These are phyloP conservation scores for Nepenthes gracilis DNA, from an alignment of 148 eudicot species.

Conservation along the genomic window DNA sequence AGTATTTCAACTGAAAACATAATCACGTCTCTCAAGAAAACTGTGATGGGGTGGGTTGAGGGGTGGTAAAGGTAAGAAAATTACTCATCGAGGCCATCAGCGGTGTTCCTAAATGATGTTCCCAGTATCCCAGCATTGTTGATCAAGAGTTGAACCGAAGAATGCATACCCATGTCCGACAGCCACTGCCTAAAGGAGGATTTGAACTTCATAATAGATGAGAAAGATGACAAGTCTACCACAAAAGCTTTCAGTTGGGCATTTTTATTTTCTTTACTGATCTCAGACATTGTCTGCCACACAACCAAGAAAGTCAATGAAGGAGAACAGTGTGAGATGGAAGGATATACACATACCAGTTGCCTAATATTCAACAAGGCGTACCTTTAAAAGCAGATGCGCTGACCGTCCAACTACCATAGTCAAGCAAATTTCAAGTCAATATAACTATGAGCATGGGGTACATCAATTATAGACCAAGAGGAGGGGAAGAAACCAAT, in stretches of 20 bases:
- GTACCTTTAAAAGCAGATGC: conserved; percentile 48
- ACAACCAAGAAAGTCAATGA: conserved; percentile 1
- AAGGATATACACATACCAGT: not conserved
- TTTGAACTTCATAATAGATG: conserved; percentile 64
- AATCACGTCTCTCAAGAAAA: too few species aligned
- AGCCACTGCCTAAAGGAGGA: conserved; percentile 62
- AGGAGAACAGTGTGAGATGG: conserved; percentile 2
- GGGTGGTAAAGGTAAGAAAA: conserved; percentile 5
- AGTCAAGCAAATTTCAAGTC: not conserved
- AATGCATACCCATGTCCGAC: conserved; percentile 51
- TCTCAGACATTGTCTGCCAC: conserved; percentile 48
- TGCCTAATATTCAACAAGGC: conserved; percentile 4
- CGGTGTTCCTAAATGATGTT: conserved; percentile 50
- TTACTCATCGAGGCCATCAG: conserved; percentile 75
- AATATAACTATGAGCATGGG: not conserved
- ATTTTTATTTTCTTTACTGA: conserved; percentile 28
- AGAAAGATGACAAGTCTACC: conserved; percentile 65
- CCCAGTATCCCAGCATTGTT: conserved; percentile 94
- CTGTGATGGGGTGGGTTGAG: not conserved
- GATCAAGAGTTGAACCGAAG: conserved; percentile 76
- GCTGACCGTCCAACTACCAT: conserved; percentile 78
- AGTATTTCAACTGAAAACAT: too few species aligned
- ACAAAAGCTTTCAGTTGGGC: conserved; percentile 65
- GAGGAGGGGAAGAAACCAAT: not conserved
- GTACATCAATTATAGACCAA: not conserved